Evolutionary conservation across 225 moss, liverwort and hornwort species (phyloP).

Genomic region (Polytrichum commune): DNA sequence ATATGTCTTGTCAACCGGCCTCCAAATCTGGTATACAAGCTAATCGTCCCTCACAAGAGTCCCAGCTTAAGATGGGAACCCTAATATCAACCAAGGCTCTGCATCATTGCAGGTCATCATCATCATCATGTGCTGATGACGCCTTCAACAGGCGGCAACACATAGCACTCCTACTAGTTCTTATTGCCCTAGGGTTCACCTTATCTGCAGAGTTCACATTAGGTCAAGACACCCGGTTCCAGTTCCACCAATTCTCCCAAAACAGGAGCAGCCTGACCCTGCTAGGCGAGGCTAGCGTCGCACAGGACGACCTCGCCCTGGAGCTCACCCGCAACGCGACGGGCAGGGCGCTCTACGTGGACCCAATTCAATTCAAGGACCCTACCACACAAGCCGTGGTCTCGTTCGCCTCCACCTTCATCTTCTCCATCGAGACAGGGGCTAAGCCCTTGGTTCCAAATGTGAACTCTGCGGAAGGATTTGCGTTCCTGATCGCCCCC

Average conservation of each 20-base stretch:
- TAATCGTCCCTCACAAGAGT: too few species aligned
- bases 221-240: conserved; percentile 14
- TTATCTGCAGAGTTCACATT: not conserved
- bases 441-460: too few species aligned
- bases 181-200: not conserved
- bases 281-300: conserved; percentile 18
- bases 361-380: conserved; percentile 14
- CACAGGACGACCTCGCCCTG: conserved; percentile 18
- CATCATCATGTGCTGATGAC: too few species aligned
- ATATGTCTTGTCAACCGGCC: too few species aligned
- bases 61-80: too few species aligned
- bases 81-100: too few species aligned
- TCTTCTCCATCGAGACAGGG: conserved; percentile 21
- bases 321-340: conserved; percentile 13
- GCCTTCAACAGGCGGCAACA: too few species aligned
- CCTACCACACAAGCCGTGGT: conserved; percentile 4
- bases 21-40: too few species aligned
- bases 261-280: conserved; percentile 15
- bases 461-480: conserved; percentile 11
- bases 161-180: too few species aligned
- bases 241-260: conserved; percentile 17
- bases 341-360: conserved; percentile 10
- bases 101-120: too few species aligned
- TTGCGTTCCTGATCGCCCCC: conserved; percentile 17
- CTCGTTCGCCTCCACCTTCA: conserved; percentile 18